These are phyloP conservation scores for Inonotus hispidus DNA, from an alignment of 1,284 basidiomycete genomes.

Conservation along the genomic window DNA sequence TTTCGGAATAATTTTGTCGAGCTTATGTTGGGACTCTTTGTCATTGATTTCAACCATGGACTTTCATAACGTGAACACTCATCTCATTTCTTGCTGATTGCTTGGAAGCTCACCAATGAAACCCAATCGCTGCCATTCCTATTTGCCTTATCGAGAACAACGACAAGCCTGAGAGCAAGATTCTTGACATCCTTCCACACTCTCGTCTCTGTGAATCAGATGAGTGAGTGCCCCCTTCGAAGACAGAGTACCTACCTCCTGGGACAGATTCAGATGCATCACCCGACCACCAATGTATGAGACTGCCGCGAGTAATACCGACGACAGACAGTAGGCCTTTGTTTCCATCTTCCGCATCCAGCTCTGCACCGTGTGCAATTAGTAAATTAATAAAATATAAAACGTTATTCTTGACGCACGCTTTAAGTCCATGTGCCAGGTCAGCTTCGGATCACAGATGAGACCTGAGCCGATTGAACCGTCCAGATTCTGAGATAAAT, in stretches of 20 bases:
- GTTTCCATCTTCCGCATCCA: background rate
- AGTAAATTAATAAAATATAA: background rate
- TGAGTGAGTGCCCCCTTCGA: background rate
- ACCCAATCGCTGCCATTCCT: background rate
- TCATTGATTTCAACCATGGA: background rate
- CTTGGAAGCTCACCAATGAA: background rate
- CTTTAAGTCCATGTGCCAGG: background rate
- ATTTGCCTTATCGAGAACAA: background rate
- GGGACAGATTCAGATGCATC: background rate
- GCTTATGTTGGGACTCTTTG: background rate
- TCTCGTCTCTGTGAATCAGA: background rate
- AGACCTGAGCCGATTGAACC: background rate
- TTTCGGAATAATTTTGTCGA: background rate
- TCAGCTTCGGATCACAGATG: background rate
- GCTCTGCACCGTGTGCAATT: background rate
- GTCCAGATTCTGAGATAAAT: background rate
- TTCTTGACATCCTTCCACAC: constrained; percentile 1
- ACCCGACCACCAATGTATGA: background rate
- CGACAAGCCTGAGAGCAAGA: background rate
- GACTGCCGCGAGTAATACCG: background rate
- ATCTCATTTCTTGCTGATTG: background rate
- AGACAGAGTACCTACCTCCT: background rate
- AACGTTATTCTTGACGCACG: background rate
- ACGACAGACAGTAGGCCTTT: background rate
- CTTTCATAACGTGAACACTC: background rate